Conservation (phyloP, 2,329 filamentous ascomycete genomes). For the Chrysoporthe cubensis region DNA sequence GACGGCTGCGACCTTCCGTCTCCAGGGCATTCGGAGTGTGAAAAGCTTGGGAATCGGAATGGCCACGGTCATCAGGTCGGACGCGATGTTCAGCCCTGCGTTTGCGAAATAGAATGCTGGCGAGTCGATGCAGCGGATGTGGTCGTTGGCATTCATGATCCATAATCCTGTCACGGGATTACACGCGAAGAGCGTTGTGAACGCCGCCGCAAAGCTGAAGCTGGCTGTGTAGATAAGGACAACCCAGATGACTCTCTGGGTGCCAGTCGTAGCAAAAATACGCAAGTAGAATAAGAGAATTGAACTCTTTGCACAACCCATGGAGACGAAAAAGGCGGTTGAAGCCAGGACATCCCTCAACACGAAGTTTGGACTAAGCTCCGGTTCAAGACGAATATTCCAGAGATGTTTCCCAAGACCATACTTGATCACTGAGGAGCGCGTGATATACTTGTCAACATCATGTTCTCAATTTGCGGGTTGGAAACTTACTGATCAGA, state of each 20-base stretch:
- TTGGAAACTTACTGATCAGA: neutral
- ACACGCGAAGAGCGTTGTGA: neutral
- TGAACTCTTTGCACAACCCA: conserved; percentile 4
- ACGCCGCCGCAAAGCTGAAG: neutral
- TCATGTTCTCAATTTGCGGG: neutral
- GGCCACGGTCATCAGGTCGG: conserved; percentile 6
- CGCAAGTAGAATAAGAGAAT: neutral
- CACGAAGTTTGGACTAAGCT: neutral
- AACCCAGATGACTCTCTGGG: neutral
- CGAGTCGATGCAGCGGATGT: neutral
- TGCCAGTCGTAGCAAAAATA: conserved; percentile 1
- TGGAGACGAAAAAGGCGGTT: neutral
- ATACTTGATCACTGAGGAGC: neutral
- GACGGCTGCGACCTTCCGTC: neutral
- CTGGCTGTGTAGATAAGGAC: neutral
- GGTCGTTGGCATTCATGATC: neutral
- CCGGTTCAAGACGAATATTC: neutral
- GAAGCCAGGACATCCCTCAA: neutral
- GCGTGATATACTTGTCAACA: neutral
- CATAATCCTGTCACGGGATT: neutral
- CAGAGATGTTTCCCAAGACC: conserved; percentile 2
- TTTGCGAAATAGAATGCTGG: conserved; percentile 6
- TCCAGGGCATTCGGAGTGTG: conserved; percentile 3
- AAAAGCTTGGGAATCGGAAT: conserved; percentile 4
- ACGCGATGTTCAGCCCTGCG: neutral